These are phyloP conservation scores for Bolboschoenus planiculmis DNA, from an alignment of 176 grass and related monocot species.

Conservation along the genomic window DNA sequence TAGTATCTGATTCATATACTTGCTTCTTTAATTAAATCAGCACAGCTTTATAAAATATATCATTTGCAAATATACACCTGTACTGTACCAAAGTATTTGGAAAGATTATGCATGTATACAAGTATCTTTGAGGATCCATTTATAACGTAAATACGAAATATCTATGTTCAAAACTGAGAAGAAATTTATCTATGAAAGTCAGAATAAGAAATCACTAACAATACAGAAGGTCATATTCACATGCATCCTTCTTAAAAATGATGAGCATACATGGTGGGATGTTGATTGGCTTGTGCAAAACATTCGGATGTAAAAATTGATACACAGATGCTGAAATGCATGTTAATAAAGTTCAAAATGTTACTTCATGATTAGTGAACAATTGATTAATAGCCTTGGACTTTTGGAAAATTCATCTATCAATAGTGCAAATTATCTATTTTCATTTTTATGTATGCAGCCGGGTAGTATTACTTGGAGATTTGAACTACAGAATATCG, in stretches of 20 bases:
- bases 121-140: background rate
- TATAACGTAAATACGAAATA: background rate
- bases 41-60: background rate
- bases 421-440: background rate
- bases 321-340: background rate
- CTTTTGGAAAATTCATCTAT: background rate
- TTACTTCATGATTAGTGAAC: background rate
- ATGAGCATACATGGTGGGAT: background rate
- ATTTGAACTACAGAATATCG: conserved; percentile 93
- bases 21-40: background rate
- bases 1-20: background rate
- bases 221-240: background rate
- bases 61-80: background rate
- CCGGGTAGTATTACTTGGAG: conserved; percentile 63
- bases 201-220: background rate
- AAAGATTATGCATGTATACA: background rate
- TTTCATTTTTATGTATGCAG: conserved; percentile 41
- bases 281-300: background rate
- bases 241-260: background rate
- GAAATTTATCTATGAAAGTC: background rate
- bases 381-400: background rate
- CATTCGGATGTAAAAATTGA: background rate
- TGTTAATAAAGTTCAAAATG: background rate
- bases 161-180: background rate
- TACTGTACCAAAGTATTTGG: background rate